Conservation (phyloP, 108 stramenopile species). For the Chaetoceros muelleri region DNA sequence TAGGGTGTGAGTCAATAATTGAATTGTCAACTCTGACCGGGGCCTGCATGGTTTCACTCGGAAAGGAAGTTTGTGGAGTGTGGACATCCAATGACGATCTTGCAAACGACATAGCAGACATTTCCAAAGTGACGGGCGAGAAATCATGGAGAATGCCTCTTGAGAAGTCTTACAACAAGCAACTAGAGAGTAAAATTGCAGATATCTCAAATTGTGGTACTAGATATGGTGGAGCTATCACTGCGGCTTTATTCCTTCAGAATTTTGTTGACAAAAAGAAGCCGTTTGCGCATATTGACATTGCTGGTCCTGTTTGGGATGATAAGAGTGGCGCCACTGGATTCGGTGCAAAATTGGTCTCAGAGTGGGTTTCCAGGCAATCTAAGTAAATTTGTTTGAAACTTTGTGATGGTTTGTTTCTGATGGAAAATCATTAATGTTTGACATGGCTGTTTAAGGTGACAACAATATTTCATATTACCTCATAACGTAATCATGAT, state of each 20-base stretch:
- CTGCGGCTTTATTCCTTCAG: constrained; percentile 79
- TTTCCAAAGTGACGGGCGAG: constrained; percentile 77
- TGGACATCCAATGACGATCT: constrained; percentile 85
- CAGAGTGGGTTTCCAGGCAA: constrained; percentile 79
- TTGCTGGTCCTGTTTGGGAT: constrained; percentile 94
- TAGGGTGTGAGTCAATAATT: constrained; percentile 38
- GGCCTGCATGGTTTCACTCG: constrained; percentile 40
- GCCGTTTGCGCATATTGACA: constrained; percentile 81
- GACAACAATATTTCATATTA: too few relatives aligned
- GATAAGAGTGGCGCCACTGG: constrained; percentile 82
- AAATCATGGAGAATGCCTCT: constrained; percentile 89
- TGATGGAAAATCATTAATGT: too few relatives aligned
- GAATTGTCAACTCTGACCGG: constrained; percentile 42
- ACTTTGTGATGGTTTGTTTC: too few relatives aligned
- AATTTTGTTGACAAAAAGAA: constrained; percentile 86
- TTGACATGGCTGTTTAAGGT: too few relatives aligned
- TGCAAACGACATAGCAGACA: constrained; percentile 65
- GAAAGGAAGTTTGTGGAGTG: constrained; percentile 60
- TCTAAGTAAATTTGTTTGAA: constrained; percentile 20
- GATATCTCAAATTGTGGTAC: constrained; percentile 76
- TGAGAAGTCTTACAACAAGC: constrained; percentile 66
- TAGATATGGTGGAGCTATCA: constrained; percentile 82
- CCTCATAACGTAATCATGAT: too few relatives aligned
- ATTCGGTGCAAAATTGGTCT: constrained; percentile 84
- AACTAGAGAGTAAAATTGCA: constrained; percentile 77